Percentiles rank a stretch among this genome's conserved stretches.
Evolutionary conservation across 1,284 basidiomycete genomes (phyloP).

Genomic region (Leccinum fallax): DNA sequence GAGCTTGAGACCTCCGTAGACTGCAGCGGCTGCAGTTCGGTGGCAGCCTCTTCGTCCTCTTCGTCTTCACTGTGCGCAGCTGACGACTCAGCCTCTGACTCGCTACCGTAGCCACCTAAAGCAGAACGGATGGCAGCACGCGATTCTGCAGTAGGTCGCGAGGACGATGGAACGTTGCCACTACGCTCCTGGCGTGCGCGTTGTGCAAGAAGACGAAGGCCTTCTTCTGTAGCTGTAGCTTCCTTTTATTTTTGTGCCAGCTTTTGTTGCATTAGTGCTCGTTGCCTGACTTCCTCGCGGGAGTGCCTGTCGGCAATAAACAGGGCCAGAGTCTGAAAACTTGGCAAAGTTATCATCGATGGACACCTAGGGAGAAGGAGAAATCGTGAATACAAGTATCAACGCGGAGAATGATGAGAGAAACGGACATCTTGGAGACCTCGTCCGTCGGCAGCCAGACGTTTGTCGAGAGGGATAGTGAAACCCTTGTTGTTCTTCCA

Average conservation of each 20-base stretch:
- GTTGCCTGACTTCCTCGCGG: slow-evolving; percentile 95
- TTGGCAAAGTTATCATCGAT: slow-evolving; percentile 99
- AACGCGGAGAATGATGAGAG: background rate
- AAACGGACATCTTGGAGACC: slow-evolving; percentile 93
- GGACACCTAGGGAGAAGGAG: slow-evolving; percentile 62
- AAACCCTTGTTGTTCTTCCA: slow-evolving; percentile 99
- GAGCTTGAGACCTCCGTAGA: no score
- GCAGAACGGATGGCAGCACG: slow-evolving; percentile 57
- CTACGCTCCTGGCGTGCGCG: slow-evolving; percentile 93
- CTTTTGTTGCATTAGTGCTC: slow-evolving; percentile 97
- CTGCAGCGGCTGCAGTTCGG: no score
- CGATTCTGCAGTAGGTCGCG: slow-evolving; percentile 58
- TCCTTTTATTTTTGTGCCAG: slow-evolving; percentile 95
- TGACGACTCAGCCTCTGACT: slow-evolving; percentile 56
- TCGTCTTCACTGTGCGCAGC: slow-evolving; percentile 50
- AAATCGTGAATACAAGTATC: slow-evolving; percentile 7
- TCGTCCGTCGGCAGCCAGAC: slow-evolving; percentile 95
- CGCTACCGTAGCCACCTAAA: slow-evolving; percentile 86
- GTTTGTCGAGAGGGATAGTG: slow-evolving; percentile 98
- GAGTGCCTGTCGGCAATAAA: slow-evolving; percentile 98
- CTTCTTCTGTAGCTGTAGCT: slow-evolving; percentile 75
- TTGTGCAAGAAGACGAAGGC: slow-evolving; percentile 90
- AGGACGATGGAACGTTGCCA: slow-evolving; percentile 65
- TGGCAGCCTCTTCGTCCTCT: slow-evolving; percentile 83
- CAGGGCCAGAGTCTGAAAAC: slow-evolving; percentile 86